Base-by-base conservation (phyloP, 441 rosid species). In the Populus hybrid region DNA sequence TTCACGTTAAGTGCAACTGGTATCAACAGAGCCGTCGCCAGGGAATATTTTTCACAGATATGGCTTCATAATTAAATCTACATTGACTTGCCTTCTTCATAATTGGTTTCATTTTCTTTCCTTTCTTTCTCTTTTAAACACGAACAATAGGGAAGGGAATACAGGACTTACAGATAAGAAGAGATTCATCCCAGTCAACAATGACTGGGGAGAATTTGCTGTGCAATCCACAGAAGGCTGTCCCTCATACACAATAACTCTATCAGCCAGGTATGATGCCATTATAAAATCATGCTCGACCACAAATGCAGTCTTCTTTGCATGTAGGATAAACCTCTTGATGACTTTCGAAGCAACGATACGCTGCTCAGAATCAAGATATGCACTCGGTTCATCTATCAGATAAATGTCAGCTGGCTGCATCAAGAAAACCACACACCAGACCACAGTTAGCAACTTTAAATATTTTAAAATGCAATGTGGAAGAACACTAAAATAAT, bases 401-500 rank as follows among this genome's bases (percentile, higher is more conserved):
- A 95, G 87, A 83, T 95, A 95, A 76, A 95, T 94, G 74, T 95
- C 98, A 8, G 99, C 99, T 2, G 99, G 98, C 99, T 95, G 97
- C 87, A 89, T 68, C 54, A 78, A 81, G 72, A 38, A 79, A 73
- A 75, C 36, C 38, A 35, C 12, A 32, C 40, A 77, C 77, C 70
- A 84, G 68, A 70, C 34, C 16, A 50, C 46, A 42, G 36, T 28
- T 74, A 64, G 28, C 32, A 57, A 71, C 34, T 26, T 77, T 40
- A 40, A 12, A 40, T 10, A 40, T 40, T 40, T 40, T 10, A 46
- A 63, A 69, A 69, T 14, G 73, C 24, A 74, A 28, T 21, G 23
- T 42, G 3, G 20, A 59, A 24, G 59, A 54, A 9, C 30, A 8
- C 4, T 4, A 46, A n/a, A 14, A 54, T 36, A 50, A 9, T 35